Evolutionary conservation across 2,329 filamentous ascomycete genomes (phyloP).

Genomic region (Venturia aucupariae): DNA sequence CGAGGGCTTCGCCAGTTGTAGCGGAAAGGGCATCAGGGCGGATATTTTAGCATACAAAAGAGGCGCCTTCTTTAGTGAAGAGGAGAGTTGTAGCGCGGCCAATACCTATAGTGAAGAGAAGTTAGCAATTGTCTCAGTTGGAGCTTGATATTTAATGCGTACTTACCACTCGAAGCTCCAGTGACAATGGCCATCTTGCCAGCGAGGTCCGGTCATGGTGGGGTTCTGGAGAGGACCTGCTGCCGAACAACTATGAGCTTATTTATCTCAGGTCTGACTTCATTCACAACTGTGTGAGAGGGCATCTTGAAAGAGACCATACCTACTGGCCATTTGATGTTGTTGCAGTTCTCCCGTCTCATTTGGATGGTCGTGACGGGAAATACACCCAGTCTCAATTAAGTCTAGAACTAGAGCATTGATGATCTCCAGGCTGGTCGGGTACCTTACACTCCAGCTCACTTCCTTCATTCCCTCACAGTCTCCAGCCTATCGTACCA

Average conservation of each 20-base stretch:
- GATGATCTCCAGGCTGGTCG: neutral
- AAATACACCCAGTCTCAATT: neutral
- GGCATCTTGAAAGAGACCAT: too few species aligned
- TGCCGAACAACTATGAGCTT: too few species aligned
- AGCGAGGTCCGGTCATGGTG: neutral
- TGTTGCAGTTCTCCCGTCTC: neutral
- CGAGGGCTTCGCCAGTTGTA: conserved; percentile 18
- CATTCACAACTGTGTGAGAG: neutral
- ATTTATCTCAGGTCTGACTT: too few species aligned
- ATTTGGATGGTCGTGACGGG: neutral
- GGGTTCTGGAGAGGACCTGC: neutral
- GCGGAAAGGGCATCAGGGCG: conserved; percentile 18
- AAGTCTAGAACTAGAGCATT: neutral
- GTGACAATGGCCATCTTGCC: neutral
- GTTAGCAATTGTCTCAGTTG: neutral
- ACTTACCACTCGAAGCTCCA: neutral
- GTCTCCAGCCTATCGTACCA: too few species aligned
- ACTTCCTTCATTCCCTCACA: too few species aligned
- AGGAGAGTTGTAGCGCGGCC: conserved; percentile 16
- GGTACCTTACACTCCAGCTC: too few species aligned
- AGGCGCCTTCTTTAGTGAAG: conserved; percentile 25
- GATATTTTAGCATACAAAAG: conserved; percentile 25
- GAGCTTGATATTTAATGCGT: neutral
- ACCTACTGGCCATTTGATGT: too few species aligned
- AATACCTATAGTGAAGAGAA: neutral